A percentile compares a stretch with the other conserved stretches of the same genome.
phyloP scores from a whole-genome alignment of 768 basidiomycete genomes.

The Tremella fuciformis region DNA sequence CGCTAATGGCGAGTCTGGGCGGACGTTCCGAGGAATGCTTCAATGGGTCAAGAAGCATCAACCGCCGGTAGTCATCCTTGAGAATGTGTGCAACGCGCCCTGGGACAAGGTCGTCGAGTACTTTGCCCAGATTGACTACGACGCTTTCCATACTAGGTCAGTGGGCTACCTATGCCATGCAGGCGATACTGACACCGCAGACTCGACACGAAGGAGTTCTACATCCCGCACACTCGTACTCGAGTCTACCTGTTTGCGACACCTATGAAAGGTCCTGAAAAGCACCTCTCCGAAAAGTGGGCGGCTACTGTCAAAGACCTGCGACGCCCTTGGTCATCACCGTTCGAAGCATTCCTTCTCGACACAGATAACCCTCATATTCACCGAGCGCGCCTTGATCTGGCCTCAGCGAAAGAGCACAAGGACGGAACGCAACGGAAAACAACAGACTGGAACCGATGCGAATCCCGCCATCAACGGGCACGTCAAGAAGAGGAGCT shows the following conservation, averaged over 20 bases:
- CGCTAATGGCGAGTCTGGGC: conserved; percentile 84
- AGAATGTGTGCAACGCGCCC: conserved; percentile 89
- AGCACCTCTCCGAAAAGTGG: conserved; percentile 68
- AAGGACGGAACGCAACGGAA: conserved; percentile 61
- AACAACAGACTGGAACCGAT: conserved; percentile 80
- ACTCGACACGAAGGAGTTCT: conserved; percentile 65
- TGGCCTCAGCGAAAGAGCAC: conserved; percentile 54
- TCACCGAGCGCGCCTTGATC: conserved; percentile 78
- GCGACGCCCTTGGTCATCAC: conserved; percentile 79
- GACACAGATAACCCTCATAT: conserved; percentile 88
- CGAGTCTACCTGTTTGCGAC: conserved; percentile 58
- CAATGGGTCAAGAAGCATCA: conserved; percentile 81
- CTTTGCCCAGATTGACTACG: conserved; percentile 73
- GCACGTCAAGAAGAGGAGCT: conserved; percentile 78
- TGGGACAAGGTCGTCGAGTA: conserved; percentile 74
- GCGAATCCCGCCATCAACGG: conserved; percentile 86
- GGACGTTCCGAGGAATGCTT: conserved; percentile 94
- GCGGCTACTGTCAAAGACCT: conserved; percentile 59
- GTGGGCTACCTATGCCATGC: conserved; percentile 57
- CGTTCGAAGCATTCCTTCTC: conserved; percentile 86
- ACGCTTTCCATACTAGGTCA: conserved; percentile 65
- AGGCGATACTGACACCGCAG: conserved; percentile 19
- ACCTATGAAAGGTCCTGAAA: conserved; percentile 52
- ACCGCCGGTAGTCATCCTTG: conserved; percentile 86
- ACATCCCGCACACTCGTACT: conserved; percentile 91